Evolutionary conservation across 2,329 filamentous ascomycete species (phyloP).

Genomic region (Cladosporium sp.): DNA sequence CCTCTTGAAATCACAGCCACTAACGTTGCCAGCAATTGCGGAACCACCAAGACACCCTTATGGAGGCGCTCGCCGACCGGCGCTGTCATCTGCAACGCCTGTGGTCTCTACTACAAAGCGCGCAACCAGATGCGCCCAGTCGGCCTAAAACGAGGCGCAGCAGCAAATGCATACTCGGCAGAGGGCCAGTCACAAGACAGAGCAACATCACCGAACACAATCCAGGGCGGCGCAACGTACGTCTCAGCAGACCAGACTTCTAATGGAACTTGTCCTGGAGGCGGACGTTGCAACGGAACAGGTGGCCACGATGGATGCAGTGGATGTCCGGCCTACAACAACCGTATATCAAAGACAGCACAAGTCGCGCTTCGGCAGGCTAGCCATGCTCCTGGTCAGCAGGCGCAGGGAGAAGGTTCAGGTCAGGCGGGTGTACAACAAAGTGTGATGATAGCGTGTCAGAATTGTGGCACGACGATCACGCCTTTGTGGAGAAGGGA

Average conservation of each 20-base stretch:
- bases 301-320: constrained; percentile 93
- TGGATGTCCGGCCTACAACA: constrained; percentile 96
- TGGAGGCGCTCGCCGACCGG: constrained; percentile 94
- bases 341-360: constrained; percentile 84
- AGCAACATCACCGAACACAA: constrained; percentile 41
- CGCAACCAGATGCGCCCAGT: constrained; percentile 88
- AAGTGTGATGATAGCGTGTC: constrained; percentile 80
- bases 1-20: constrained; percentile 13
- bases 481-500: constrained; percentile 95
- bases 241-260: constrained; percentile 73
- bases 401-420: constrained; percentile 14
- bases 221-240: constrained; percentile 60
- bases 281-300: constrained; percentile 92
- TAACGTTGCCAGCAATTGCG: constrained; percentile 72
- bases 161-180: constrained; percentile 26
- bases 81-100: constrained; percentile 96
- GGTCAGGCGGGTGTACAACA: constrained; percentile 34
- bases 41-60: constrained; percentile 87
- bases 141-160: constrained; percentile 76
- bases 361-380: constrained; percentile 61
- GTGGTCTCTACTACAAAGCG: constrained; percentile 90
- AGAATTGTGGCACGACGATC: constrained; percentile 95
- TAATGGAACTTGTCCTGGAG: constrained; percentile 89
- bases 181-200: constrained; percentile 38
- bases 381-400: constrained; percentile 17